phyloP scores from a whole-genome alignment of 73 alveolate genomes.

The Paramecium tetraurelia region DNA sequence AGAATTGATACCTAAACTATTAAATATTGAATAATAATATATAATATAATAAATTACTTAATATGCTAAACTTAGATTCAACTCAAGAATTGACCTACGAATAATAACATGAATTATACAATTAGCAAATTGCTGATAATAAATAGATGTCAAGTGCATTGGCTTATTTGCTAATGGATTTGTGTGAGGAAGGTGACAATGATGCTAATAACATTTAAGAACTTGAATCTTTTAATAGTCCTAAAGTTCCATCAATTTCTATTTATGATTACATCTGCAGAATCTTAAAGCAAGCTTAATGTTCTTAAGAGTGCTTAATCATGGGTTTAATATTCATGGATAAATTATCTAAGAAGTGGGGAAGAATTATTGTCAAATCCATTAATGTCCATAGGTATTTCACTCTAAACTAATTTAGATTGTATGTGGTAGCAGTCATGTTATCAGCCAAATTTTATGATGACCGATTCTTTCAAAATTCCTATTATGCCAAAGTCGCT shows the following conservation, averaged over 20 bases:
- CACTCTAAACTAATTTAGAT: background rate
- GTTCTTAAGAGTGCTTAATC: constrained; percentile 65
- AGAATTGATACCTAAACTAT: background rate
- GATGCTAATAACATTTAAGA: constrained; percentile 38
- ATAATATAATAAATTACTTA: background rate
- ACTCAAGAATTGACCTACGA: background rate
- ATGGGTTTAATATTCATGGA: constrained; percentile 68
- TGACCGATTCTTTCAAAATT: constrained; percentile 67
- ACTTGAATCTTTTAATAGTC: constrained; percentile 1
- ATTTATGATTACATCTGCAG: constrained; percentile 62
- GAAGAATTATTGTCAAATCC: constrained; percentile 37
- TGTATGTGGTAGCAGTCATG: constrained; percentile 60
- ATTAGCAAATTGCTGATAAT: background rate
- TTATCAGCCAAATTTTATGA: constrained; percentile 74
- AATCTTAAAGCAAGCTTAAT: constrained; percentile 62
- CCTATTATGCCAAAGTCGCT: constrained; percentile 76
- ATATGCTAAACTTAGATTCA: background rate
- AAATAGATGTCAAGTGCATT: background rate
- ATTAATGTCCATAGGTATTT: constrained; percentile 65
- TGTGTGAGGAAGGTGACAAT: constrained; percentile 26
- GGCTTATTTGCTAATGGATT: constrained; percentile 48
- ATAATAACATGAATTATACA: background rate
- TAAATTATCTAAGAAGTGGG: constrained; percentile 57
- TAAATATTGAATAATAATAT: background rate
- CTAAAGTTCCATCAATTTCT: constrained; percentile 65